These are phyloP conservation scores for Aristolochia contorta DNA, from an alignment of 164 flowering plant genomes.

Conservation along the genomic window DNA sequence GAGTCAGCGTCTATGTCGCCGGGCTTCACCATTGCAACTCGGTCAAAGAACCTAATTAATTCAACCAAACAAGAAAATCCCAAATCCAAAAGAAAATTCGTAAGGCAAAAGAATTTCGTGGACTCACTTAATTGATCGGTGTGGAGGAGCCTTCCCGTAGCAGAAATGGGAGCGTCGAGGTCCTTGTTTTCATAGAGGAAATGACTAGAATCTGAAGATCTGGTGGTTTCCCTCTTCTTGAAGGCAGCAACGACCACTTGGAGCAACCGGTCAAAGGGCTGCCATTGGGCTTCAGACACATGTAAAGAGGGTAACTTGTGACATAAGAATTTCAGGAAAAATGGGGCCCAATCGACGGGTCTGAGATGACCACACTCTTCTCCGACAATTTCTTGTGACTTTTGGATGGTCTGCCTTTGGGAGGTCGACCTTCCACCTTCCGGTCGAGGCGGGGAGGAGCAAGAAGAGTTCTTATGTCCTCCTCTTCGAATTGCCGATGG, in stretches of 20 bases:
- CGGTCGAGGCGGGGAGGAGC: too few relatives aligned
- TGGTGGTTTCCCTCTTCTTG: slow-evolving; percentile 32
- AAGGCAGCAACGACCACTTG: slow-evolving; percentile 51
- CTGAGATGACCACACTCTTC: too few relatives aligned
- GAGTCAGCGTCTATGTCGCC: slow-evolving; percentile 1
- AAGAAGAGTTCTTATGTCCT: too few relatives aligned
- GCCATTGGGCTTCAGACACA: slow-evolving; percentile 37
- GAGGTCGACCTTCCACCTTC: too few relatives aligned
- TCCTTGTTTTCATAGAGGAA: slow-evolving; percentile 39
- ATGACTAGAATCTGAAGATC: slow-evolving; percentile 33
- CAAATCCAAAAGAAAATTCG: too few relatives aligned
- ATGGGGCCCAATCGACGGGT: too few relatives aligned
- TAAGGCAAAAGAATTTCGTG: too few relatives aligned
- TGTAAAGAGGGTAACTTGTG: slow-evolving; percentile 41
- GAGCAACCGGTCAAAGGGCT: slow-evolving; percentile 46
- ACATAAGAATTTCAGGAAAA: too few relatives aligned
- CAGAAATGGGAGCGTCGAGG: slow-evolving; percentile 44
- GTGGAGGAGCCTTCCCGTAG: slow-evolving; percentile 48
- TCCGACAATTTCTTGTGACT: too few relatives aligned
- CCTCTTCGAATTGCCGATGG: too few relatives aligned
- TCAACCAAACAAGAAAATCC: not conserved
- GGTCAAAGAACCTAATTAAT: slow-evolving; percentile 15
- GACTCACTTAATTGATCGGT: slow-evolving; percentile 57
- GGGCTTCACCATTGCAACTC: slow-evolving; percentile 11
- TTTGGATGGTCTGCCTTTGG: too few relatives aligned